Conservation (phyloP, 2,329 filamentous ascomycete genomes). For the Penicillium sp. region DNA sequence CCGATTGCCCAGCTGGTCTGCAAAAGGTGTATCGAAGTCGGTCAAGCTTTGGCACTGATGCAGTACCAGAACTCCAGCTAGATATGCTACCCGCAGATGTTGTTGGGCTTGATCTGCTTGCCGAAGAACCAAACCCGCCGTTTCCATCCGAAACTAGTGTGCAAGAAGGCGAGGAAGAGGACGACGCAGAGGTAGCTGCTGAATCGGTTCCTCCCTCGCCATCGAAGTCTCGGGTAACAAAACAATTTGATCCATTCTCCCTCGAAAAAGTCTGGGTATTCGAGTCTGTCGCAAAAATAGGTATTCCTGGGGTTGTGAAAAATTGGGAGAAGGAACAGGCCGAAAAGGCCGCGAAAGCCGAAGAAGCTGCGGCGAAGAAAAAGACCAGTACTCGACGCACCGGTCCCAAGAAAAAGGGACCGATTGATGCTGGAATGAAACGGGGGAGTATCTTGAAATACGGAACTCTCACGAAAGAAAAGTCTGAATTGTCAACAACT, state of each 20-base stretch:
- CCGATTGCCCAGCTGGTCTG: constrained; percentile 55
- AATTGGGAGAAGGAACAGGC: constrained; percentile 57
- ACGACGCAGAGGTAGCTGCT: constrained; percentile 29
- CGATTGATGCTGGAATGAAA: constrained; percentile 43
- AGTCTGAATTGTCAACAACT: constrained; percentile 27
- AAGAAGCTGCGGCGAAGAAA: constrained; percentile 25
- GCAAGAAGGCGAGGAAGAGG: constrained; percentile 31
- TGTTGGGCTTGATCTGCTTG: constrained; percentile 71
- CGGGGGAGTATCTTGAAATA: constrained; percentile 43
- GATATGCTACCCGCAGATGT: constrained; percentile 73
- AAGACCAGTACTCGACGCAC: constrained; percentile 28
- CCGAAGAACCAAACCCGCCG: constrained; percentile 65
- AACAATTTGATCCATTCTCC: constrained; percentile 61
- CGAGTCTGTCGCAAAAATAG: constrained; percentile 61
- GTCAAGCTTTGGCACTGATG: constrained; percentile 71
- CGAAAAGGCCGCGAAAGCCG: constrained; percentile 28
- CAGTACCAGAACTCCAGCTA: constrained; percentile 71
- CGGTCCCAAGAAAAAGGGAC: constrained; percentile 36
- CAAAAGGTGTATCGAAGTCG: constrained; percentile 66
- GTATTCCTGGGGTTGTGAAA: constrained; percentile 63
- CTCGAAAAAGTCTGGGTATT: constrained; percentile 68
- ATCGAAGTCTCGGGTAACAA: constrained; percentile 30
- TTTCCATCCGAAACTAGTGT: constrained; percentile 29
- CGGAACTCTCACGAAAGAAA: constrained; percentile 39
- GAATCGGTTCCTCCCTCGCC: constrained; percentile 24